Evolutionary conservation across 2,329 filamentous ascomycete species (phyloP).

Genomic region (Pseudovirgaria hyperparasitica): DNA sequence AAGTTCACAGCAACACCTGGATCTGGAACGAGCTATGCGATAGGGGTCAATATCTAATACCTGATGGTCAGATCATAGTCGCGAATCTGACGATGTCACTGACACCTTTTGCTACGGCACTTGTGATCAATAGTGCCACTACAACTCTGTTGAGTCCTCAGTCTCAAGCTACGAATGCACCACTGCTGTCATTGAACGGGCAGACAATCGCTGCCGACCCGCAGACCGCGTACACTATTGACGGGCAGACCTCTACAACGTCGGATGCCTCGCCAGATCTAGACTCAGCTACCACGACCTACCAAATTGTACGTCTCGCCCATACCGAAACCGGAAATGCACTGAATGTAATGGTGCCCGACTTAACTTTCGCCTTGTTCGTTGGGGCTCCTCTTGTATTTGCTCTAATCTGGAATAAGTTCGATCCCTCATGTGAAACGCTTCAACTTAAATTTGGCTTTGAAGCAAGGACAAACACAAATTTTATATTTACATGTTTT

Average conservation of each 20-base stretch:
- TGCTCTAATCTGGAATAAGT: no score
- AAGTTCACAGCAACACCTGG: slow-evolving; percentile 17
- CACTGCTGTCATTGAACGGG: slow-evolving; percentile 19
- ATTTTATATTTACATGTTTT: no score
- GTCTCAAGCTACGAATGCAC: slow-evolving; percentile 13
- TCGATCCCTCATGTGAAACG: no score
- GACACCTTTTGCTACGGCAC: slow-evolving; percentile 13
- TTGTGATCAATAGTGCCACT: slow-evolving; percentile 20
- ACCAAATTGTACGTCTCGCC: no score
- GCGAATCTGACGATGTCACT: slow-evolving; percentile 18
- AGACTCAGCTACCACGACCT: no score
- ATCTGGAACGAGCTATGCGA: slow-evolving; percentile 21
- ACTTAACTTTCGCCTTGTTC: no score
- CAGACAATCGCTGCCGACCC: slow-evolving; percentile 15
- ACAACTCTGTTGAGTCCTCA: slow-evolving; percentile 15
- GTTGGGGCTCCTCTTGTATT: no score
- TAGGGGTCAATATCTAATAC: slow-evolving; percentile 25
- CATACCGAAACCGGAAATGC: no score
- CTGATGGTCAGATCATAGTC: slow-evolving; percentile 21
- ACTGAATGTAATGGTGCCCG: no score
- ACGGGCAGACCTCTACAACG: slow-evolving; percentile 24
- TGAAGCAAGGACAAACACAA: no score
- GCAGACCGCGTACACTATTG: slow-evolving; percentile 24
- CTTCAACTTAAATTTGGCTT: no score
- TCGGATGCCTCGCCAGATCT: no score